Evolutionary conservation across 2,329 filamentous ascomycete species (phyloP).

Genomic region (Neofusicoccum parvum): DNA sequence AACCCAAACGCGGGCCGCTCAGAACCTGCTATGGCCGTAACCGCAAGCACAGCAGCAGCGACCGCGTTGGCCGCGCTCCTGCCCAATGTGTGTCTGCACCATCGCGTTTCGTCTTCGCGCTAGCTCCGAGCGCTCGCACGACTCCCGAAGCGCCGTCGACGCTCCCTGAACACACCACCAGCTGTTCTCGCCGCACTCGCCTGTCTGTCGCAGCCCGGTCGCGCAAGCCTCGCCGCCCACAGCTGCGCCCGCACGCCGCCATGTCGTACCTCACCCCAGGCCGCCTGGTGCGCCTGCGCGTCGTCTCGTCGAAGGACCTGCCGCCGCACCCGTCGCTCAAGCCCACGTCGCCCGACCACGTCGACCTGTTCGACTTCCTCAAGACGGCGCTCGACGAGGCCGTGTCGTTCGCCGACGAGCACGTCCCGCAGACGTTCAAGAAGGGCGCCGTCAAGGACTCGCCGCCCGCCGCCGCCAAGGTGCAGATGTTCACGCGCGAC

Average conservation of each 20-base stretch:
- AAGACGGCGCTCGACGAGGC: slow-evolving; percentile 59
- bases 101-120: background rate
- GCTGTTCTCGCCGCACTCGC: background rate
- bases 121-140: background rate
- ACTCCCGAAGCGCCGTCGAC: background rate
- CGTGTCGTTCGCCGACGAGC: slow-evolving; percentile 59
- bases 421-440: slow-evolving; percentile 59
- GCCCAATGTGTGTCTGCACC: background rate
- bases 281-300: slow-evolving; percentile 34
- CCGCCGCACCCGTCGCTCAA: slow-evolving; percentile 36
- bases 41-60: background rate
- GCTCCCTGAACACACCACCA: background rate
- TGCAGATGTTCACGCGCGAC: slow-evolving; percentile 58
- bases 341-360: slow-evolving; percentile 49
- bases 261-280: slow-evolving; percentile 5
- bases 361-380: slow-evolving; percentile 56
- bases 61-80: background rate
- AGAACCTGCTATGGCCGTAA: background rate
- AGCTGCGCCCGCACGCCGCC: background rate
- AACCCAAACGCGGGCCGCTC: background rate
- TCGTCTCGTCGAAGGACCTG: slow-evolving; percentile 33
- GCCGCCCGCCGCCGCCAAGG: slow-evolving; percentile 40
- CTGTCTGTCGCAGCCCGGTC: too few relatives aligned
- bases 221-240: background rate
- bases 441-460: slow-evolving; percentile 33